Conservation (phyloP, 2,329 filamentous ascomycete species). For the Coniochaeta ligniaria region DNA sequence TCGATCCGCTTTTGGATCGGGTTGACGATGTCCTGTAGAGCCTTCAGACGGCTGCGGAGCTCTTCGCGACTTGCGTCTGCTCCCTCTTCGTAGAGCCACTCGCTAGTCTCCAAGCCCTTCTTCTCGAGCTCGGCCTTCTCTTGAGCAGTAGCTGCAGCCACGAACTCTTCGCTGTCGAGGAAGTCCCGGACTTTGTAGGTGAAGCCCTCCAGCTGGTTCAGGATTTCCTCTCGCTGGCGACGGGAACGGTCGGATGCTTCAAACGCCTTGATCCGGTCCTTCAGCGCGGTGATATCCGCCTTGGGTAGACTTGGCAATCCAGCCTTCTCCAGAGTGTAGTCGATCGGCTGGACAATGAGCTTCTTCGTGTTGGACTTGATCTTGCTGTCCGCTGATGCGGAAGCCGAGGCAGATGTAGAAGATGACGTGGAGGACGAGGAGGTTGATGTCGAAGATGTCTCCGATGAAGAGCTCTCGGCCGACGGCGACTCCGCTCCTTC, state of each 20-base stretch:
- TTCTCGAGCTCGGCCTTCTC: slow-evolving; percentile 61
- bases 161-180: slow-evolving; percentile 69
- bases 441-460: slow-evolving; percentile 21
- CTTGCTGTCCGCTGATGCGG: slow-evolving; percentile 43
- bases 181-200: slow-evolving; percentile 86
- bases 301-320: slow-evolving; percentile 43
- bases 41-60: slow-evolving; percentile 69
- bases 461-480: slow-evolving; percentile 28
- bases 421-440: slow-evolving; percentile 13
- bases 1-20: slow-evolving; percentile 70
- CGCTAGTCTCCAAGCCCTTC: slow-evolving; percentile 62
- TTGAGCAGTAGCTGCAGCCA: slow-evolving; percentile 60
- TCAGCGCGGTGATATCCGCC: slow-evolving; percentile 41
- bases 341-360: slow-evolving; percentile 46
- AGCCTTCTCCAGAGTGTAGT: slow-evolving; percentile 39
- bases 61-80: slow-evolving; percentile 66
- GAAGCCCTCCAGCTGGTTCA: slow-evolving; percentile 90
- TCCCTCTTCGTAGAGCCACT: slow-evolving; percentile 89
- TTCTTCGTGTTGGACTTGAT: slow-evolving; percentile 53
- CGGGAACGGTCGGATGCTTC: slow-evolving; percentile 78
- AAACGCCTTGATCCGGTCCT: slow-evolving; percentile 74
- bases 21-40: slow-evolving; percentile 67
- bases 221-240: slow-evolving; percentile 69
- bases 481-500: slow-evolving; percentile 31
- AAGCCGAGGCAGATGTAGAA: slow-evolving; percentile 36